phyloP scores from a whole-genome alignment of 1,284 basidiomycete species.

The Sanghuangporus baumii region DNA sequence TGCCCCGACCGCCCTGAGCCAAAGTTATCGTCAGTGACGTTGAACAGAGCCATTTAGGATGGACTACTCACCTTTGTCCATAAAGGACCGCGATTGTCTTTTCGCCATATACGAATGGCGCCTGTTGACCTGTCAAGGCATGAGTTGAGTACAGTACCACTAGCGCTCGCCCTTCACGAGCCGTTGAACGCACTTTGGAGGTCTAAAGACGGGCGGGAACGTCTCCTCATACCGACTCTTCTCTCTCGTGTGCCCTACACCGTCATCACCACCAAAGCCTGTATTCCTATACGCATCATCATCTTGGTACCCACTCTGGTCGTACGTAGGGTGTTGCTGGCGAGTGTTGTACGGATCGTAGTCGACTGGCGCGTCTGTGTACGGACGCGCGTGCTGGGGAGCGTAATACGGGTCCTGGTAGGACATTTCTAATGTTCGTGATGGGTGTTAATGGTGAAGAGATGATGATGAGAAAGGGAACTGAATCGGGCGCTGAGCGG shows the following conservation, averaged over 20 bases:
- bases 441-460: slow-evolving; percentile 27
- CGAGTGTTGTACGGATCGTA: slow-evolving; percentile 45
- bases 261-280: slow-evolving; percentile 27
- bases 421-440: slow-evolving; percentile 28
- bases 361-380: slow-evolving; percentile 28
- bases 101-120: slow-evolving; percentile 40
- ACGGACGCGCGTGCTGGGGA: slow-evolving; percentile 29
- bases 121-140: slow-evolving; percentile 18
- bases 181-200: slow-evolving; percentile 27
- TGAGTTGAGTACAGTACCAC: not conserved
- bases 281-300: slow-evolving; percentile 29
- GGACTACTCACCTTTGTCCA: slow-evolving; percentile 52
- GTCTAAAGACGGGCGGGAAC: slow-evolving; percentile 21
- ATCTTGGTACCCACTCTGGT: slow-evolving; percentile 30
- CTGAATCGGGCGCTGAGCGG: not conserved
- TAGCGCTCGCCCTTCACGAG: slow-evolving; percentile 3
- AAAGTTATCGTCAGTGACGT: slow-evolving; percentile 3
- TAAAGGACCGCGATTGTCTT: slow-evolving; percentile 50
- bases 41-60: not conserved
- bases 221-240: slow-evolving; percentile 24
- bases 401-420: slow-evolving; percentile 46
- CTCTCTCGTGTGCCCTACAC: slow-evolving; percentile 40
- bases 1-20: slow-evolving; percentile 45
- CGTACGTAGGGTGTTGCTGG: slow-evolving; percentile 43
- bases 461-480: not conserved